Percentiles rank a stretch among this genome's conserved stretches.
Evolutionary conservation across 176 grass and related monocot species (phyloP).

Genomic region (Luzula sylvatica): DNA sequence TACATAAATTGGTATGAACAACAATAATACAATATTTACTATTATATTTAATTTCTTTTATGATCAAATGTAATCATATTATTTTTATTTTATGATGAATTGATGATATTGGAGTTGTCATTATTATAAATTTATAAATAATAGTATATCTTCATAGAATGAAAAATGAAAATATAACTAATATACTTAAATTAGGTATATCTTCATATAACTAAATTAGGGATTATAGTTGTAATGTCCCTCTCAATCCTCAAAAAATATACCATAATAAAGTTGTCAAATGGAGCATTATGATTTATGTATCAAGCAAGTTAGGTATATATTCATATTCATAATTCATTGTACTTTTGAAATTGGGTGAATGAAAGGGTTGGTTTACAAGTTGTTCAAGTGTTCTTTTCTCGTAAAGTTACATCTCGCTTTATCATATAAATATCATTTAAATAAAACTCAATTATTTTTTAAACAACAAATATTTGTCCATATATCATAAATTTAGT

Average conservation of each 20-base stretch:
- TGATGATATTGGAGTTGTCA: neutral
- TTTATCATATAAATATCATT: no score
- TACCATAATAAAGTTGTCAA: conserved; percentile 7
- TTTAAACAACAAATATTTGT: no score
- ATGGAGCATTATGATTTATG: neutral
- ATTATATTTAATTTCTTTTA: no score
- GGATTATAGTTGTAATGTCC: conserved; percentile 10
- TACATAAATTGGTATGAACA: neutral
- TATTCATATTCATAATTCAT: neutral
- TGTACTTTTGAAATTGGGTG: neutral
- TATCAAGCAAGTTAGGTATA: conserved; percentile 6
- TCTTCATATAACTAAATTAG: neutral
- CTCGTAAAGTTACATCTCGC: conserved; percentile 2
- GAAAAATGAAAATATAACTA: neutral
- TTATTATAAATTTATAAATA: neutral
- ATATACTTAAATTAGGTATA: neutral
- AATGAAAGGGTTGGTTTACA: neutral
- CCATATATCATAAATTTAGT: no score
- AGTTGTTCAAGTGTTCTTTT: conserved; percentile 5
- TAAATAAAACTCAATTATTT: no score
- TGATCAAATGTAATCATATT: no score
- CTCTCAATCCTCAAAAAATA: neutral
- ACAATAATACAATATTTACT: no score
- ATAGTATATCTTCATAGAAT: neutral
- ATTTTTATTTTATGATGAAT: neutral